Evolutionary conservation across 768 basidiomycete species (phyloP).

Genomic region (Tricholoma sp.): DNA sequence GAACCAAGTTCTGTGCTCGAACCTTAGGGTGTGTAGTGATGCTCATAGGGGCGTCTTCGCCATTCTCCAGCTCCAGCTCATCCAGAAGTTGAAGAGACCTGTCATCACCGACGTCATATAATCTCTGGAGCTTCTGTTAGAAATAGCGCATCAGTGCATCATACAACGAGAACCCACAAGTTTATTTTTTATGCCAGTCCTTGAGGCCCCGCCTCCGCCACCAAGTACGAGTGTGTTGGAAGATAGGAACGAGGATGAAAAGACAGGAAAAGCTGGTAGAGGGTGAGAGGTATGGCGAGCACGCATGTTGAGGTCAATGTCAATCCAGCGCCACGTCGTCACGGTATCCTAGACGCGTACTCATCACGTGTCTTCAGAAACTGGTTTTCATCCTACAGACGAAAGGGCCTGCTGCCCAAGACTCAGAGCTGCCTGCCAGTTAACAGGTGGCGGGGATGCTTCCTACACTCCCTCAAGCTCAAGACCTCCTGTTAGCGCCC

Average conservation of each 20-base stretch:
- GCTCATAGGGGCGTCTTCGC: constrained; percentile 97
- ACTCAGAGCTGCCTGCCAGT: not conserved
- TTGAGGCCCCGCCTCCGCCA: constrained; percentile 84
- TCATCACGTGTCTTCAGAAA: constrained; percentile 9
- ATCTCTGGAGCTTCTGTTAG: constrained; percentile 39
- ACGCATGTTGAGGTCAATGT: constrained; percentile 48
- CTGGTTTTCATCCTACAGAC: not conserved
- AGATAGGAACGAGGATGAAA: constrained; percentile 76
- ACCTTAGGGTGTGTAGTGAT: constrained; percentile 69
- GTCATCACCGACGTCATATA: constrained; percentile 57
- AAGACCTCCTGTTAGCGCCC: constrained; percentile 3
- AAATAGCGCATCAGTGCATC: not conserved
- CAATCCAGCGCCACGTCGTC: not conserved
- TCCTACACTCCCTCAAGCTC: not conserved
- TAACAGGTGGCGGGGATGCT: not conserved
- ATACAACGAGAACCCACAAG: constrained; percentile 48
- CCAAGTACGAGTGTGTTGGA: constrained; percentile 74
- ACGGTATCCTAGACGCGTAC: not conserved
- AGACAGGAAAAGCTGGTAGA: constrained; percentile 84
- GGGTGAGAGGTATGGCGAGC: constrained; percentile 73
- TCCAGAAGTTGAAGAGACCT: constrained; percentile 49
- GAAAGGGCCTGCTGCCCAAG: not conserved
- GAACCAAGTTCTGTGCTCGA: constrained; percentile 12
- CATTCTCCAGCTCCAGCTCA: constrained; percentile 72
- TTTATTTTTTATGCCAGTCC: constrained; percentile 92